A percentile compares a stretch with the other conserved stretches of the same genome.
Conservation (phyloP, 371 early-diverging fungal genomes). For the Rhizopus stolonifer region DNA sequence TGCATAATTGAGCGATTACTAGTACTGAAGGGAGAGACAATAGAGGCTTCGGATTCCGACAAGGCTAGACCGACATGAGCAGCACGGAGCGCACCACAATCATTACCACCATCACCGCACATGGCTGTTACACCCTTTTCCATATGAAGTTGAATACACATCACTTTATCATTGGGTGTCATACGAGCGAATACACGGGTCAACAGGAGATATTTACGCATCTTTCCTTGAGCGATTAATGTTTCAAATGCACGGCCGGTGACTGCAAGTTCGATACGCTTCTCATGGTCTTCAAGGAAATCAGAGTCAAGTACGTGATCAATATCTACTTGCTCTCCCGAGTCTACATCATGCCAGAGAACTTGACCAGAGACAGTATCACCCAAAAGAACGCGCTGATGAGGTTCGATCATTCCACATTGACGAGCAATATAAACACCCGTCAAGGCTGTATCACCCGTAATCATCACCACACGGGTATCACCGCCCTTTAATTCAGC, state of each 20-base stretch:
- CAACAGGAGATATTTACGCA: slow-evolving; percentile 48
- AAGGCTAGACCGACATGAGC: slow-evolving; percentile 91
- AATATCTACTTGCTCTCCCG: slow-evolving; percentile 37
- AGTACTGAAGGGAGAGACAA: slow-evolving; percentile 85
- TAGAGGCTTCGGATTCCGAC: slow-evolving; percentile 73
- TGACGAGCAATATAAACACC: slow-evolving; percentile 82
- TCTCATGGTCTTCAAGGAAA: slow-evolving; percentile 30
- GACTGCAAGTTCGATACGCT: slow-evolving; percentile 63
- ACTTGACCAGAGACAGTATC: slow-evolving; percentile 38
- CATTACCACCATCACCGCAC: slow-evolving; percentile 97
- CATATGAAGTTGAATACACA: slow-evolving; percentile 75
- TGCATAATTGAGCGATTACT: slow-evolving; percentile 58
- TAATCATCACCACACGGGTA: slow-evolving; percentile 84
- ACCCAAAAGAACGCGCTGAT: slow-evolving; percentile 52
- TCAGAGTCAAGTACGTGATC: slow-evolving; percentile 30
- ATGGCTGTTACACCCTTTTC: slow-evolving; percentile 75
- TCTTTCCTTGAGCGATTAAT: slow-evolving; percentile 36
- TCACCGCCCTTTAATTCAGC: slow-evolving; percentile 73
- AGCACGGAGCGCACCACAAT: slow-evolving; percentile 89
- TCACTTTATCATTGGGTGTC: slow-evolving; percentile 74
- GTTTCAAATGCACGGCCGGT: slow-evolving; percentile 70
- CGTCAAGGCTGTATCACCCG: slow-evolving; percentile 90
- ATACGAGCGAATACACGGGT: slow-evolving; percentile 78
- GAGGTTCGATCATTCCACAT: slow-evolving; percentile 68
- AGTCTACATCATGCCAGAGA: slow-evolving; percentile 56